Conservation (phyloP, 2,329 filamentous ascomycete genomes). For the Neonectria punicea region DNA sequence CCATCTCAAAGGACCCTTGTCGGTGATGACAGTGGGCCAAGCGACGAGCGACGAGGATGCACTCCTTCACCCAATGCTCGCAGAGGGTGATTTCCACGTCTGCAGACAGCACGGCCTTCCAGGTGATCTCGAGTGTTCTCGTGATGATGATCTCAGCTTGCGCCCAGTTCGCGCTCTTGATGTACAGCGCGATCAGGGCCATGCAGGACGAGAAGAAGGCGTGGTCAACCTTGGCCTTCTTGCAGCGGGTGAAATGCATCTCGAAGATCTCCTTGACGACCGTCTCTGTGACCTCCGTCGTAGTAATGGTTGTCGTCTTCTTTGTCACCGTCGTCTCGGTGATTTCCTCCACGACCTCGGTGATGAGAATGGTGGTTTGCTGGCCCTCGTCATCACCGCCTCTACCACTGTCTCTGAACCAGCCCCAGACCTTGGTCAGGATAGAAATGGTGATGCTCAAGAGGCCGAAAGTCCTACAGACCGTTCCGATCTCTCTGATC, state of each 20-base stretch:
- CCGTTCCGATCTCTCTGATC: constrained; percentile 48
- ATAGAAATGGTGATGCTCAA: constrained; percentile 48
- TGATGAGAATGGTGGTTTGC: constrained; percentile 50
- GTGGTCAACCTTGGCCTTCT: constrained; percentile 46
- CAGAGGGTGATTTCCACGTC: constrained; percentile 45
- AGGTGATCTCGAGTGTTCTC: constrained; percentile 51
- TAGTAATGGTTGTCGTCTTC: constrained; percentile 47
- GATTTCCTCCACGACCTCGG: constrained; percentile 53
- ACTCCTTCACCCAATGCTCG: constrained; percentile 47
- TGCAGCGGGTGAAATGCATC: constrained; percentile 49
- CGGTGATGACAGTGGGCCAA: constrained; percentile 50
- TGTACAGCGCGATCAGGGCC: constrained; percentile 48
- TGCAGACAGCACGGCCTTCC: constrained; percentile 49
- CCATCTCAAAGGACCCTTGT: constrained; percentile 50
- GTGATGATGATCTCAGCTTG: constrained; percentile 50
- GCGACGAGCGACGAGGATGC: constrained; percentile 46
- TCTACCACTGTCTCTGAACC: constrained; percentile 50
- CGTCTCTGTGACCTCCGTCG: constrained; percentile 46
- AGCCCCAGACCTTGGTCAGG: constrained; percentile 51
- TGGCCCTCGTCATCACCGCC: constrained; percentile 47
- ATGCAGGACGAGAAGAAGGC: constrained; percentile 50
- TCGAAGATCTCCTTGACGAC: constrained; percentile 50
- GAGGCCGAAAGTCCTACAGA: constrained; percentile 49
- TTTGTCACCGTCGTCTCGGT: constrained; percentile 47
- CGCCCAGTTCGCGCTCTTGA: constrained; percentile 46